Percentiles rank a stretch among this genome's conserved stretches.
These are phyloP conservation scores for Blastobotrys buckinghamii DNA, from an alignment of 1,139 yeast genomes.

Conservation along the genomic window DNA sequence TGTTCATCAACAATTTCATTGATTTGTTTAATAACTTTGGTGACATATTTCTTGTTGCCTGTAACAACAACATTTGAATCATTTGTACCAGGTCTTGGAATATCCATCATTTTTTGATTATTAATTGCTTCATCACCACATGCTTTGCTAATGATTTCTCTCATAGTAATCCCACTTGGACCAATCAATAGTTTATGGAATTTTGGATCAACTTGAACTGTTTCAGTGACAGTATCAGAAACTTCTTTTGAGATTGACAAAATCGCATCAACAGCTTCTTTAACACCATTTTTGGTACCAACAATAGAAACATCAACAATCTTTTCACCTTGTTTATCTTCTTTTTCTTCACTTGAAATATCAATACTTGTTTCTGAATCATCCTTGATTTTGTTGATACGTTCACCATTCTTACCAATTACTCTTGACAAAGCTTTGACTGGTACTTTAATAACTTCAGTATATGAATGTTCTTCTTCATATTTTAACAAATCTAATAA, in stretches of 20 bases:
- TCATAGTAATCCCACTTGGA: constrained; percentile 67
- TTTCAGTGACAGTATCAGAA: constrained; percentile 56
- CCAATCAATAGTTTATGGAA: constrained; percentile 81
- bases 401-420: constrained; percentile 86
- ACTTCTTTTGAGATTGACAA: constrained; percentile 59
- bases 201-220: constrained; percentile 67
- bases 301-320: constrained; percentile 58
- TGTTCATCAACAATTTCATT: constrained; percentile 57
- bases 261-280: constrained; percentile 63
- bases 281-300: constrained; percentile 78
- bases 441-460: constrained; percentile 60
- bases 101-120: constrained; percentile 52
- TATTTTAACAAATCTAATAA: constrained; percentile 75
- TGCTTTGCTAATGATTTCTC: constrained; percentile 70
- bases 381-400: constrained; percentile 75
- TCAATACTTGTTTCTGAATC: constrained; percentile 73
- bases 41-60: constrained; percentile 75
- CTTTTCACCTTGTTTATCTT: constrained; percentile 21
- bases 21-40: constrained; percentile 60
- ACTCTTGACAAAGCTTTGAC: constrained; percentile 69
- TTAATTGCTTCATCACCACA: constrained; percentile 56
- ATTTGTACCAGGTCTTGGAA: constrained; percentile 63
- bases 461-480: constrained; percentile 82
- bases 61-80: constrained; percentile 59
- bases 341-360: constrained; percentile 49